Conservation (phyloP, 768 basidiomycete species). For the Tylopilus sp. region DNA sequence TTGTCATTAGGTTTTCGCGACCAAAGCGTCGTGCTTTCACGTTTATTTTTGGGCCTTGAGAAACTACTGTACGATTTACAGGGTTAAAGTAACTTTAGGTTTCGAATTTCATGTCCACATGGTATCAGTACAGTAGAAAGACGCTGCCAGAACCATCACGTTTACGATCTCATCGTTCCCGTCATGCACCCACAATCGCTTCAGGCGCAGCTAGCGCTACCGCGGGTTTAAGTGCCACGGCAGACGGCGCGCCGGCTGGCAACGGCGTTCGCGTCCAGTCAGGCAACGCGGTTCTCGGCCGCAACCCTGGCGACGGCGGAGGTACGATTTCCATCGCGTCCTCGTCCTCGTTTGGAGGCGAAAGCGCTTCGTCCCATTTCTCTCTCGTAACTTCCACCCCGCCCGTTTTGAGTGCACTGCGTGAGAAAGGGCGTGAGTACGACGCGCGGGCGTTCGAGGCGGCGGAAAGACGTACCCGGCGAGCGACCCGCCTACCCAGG, state of each 20-base stretch:
- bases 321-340: slow-evolving; percentile 27
- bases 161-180: not conserved
- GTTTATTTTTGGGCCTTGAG: not conserved
- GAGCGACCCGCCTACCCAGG: slow-evolving; percentile 93
- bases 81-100: slow-evolving; percentile 7
- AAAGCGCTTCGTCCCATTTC: slow-evolving; percentile 76
- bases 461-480: slow-evolving; percentile 63
- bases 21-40: not conserved
- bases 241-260: slow-evolving; percentile 61
- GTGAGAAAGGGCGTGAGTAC: not conserved
- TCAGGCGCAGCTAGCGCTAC: slow-evolving; percentile 17
- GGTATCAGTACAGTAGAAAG: slow-evolving; percentile 6
- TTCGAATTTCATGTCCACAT: slow-evolving; percentile 9
- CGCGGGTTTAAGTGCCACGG: slow-evolving; percentile 22
- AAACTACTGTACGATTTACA: slow-evolving; percentile 4
- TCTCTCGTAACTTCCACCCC: slow-evolving; percentile 81
- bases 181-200: slow-evolving; percentile 35
- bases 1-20: not conserved
- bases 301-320: slow-evolving; percentile 22
- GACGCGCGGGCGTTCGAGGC: not conserved
- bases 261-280: slow-evolving; percentile 79
- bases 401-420: slow-evolving; percentile 80
- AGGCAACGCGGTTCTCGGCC: slow-evolving; percentile 52
- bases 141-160: too few species aligned
- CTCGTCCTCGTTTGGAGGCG: slow-evolving; percentile 38